A percentile compares a stretch with the other conserved stretches of the same genome.
These are phyloP conservation scores for Eucalyptus pauciflora DNA, from an alignment of 345 rosid genomes.

Conservation along the genomic window DNA sequence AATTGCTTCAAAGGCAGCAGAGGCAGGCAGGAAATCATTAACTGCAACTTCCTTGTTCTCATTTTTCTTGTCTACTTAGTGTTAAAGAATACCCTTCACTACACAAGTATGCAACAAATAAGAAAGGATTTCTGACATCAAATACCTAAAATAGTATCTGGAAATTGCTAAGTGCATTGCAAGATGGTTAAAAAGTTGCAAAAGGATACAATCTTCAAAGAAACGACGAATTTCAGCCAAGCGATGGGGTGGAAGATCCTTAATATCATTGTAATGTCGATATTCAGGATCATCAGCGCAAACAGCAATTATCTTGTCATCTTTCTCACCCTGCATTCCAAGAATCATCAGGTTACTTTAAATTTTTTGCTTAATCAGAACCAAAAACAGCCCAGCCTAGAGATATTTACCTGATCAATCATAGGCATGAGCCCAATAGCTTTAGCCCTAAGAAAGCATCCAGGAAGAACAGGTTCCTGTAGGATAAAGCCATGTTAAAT, in stretches of 20 bases:
- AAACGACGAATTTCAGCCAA: slow-evolving; percentile 96
- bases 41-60: slow-evolving; percentile 99
- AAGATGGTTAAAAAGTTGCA: not conserved
- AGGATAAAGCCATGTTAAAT: not conserved
- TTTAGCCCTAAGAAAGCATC: slow-evolving; percentile 94
- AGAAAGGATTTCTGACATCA: not conserved
- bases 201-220: slow-evolving; percentile 90
- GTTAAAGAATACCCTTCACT: not conserved
- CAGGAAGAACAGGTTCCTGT: slow-evolving; percentile 97
- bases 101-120: not conserved
- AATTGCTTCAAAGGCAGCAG: slow-evolving; percentile 66
- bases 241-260: slow-evolving; percentile 95
- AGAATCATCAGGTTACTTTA: not conserved
- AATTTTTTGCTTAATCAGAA: not conserved
- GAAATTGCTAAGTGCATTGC: not conserved
- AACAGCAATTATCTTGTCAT: slow-evolving; percentile 97
- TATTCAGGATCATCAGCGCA: slow-evolving; percentile 99
- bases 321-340: slow-evolving; percentile 84
- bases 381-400: not conserved
- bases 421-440: slow-evolving; percentile 99
- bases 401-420: slow-evolving; percentile 80
- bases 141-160: not conserved
- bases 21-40: slow-evolving; percentile 78
- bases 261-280: slow-evolving; percentile 83
- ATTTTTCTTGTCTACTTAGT: slow-evolving; percentile 77